Evolutionary conservation across 495 filamentous ascomycete genomes (phyloP).

Genomic region (Thozetella sp.): DNA sequence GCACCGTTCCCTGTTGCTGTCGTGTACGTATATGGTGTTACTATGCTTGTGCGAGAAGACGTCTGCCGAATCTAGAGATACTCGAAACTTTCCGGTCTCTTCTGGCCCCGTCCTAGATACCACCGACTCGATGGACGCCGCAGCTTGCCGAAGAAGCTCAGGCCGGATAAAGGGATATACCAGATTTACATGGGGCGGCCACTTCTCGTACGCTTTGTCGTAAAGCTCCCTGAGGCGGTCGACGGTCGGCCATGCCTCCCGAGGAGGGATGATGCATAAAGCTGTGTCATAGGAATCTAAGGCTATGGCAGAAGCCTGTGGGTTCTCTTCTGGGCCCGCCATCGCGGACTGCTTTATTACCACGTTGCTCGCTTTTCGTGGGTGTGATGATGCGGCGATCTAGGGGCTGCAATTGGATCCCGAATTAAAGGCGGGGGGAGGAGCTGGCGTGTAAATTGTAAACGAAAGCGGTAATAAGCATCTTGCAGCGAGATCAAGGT

Average conservation of each 20-base stretch:
- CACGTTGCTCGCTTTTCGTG: no score
- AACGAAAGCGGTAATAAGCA: no score
- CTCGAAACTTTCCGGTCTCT: slow-evolving; percentile 4
- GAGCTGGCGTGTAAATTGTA: no score
- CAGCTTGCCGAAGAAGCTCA: slow-evolving; percentile 12
- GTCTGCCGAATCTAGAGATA: slow-evolving; percentile 34
- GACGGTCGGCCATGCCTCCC: slow-evolving; percentile 33
- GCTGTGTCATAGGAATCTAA: slow-evolving; percentile 47
- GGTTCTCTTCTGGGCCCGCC: slow-evolving; percentile 13
- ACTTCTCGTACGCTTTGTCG: slow-evolving; percentile 56
- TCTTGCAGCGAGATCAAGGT: no score
- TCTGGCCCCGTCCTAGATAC: background rate
- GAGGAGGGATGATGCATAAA: slow-evolving; percentile 50
- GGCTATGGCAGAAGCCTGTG: slow-evolving; percentile 11
- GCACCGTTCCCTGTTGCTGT: slow-evolving; percentile 9
- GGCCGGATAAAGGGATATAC: slow-evolving; percentile 58
- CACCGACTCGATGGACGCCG: background rate
- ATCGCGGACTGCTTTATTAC: slow-evolving; percentile 9
- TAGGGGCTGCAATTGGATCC: no score
- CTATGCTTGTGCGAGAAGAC: slow-evolving; percentile 41
- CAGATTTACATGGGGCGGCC: slow-evolving; percentile 64
- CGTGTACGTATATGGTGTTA: slow-evolving; percentile 45
- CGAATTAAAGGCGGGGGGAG: no score
- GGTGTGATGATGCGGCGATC: no score
- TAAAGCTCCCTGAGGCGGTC: slow-evolving; percentile 53